Conservation (phyloP, 179 eudicot genomes). For the Camellia oleifera region DNA sequence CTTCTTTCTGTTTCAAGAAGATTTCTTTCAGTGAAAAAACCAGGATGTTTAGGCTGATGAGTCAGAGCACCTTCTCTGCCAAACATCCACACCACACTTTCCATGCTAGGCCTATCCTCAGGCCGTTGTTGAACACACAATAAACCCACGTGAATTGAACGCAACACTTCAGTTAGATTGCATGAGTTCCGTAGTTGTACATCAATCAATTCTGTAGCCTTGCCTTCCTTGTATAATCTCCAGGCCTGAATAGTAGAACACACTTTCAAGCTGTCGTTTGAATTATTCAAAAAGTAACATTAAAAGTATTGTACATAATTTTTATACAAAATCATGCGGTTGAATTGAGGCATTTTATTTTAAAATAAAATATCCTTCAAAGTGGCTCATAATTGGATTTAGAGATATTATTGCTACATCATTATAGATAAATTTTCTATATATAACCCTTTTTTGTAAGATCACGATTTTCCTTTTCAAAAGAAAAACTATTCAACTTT, state of each 20-base stretch:
- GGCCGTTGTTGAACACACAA: slow-evolving; percentile 1
- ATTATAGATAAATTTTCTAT: too few relatives aligned
- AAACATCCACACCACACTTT: not conserved
- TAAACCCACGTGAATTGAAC: not conserved
- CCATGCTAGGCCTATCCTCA: not conserved
- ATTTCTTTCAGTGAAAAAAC: not conserved
- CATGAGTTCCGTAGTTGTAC: not conserved
- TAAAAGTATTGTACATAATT: too few relatives aligned
- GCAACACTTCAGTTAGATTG: not conserved
- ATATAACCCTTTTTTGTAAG: too few relatives aligned
- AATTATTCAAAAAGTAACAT: not conserved
- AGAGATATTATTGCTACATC: too few relatives aligned
- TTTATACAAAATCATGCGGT: too few relatives aligned
- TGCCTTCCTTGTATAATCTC: not conserved
- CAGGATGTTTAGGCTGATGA: not conserved
- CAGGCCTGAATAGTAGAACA: not conserved
- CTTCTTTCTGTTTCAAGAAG: not conserved
- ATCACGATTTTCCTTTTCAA: not conserved
- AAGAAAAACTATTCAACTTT: not conserved
- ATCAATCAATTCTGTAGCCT: not conserved
- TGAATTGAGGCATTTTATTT: too few relatives aligned
- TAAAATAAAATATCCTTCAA: too few relatives aligned
- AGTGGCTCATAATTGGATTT: too few relatives aligned
- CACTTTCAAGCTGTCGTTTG: not conserved
- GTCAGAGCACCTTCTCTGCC: not conserved